Evolutionary conservation across 1,284 basidiomycete species (phyloP).

Genomic region (Apiotrichum gracile): DNA sequence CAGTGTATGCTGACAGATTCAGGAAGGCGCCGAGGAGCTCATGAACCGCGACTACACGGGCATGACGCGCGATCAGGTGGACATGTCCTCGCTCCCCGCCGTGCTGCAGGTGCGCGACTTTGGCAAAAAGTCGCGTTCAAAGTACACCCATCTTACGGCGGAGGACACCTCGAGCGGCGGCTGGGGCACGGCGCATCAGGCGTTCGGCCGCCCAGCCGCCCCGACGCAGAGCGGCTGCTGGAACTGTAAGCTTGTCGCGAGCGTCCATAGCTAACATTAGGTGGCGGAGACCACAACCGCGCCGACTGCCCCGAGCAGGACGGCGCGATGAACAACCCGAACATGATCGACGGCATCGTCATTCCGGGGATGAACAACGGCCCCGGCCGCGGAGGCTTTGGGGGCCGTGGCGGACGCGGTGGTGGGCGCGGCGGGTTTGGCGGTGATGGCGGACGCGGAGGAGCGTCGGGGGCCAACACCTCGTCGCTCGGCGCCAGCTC

Average conservation of each 20-base stretch:
- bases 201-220: conserved; percentile 51
- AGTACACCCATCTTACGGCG: conserved; percentile 91
- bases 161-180: conserved; percentile 85
- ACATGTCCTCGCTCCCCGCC: conserved; percentile 78
- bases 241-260: conserved; percentile 52
- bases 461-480: conserved; percentile 8
- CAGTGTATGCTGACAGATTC: background rate
- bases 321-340: conserved; percentile 24
- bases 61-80: conserved; percentile 76
- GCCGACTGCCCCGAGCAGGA: conserved; percentile 51
- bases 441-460: background rate
- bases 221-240: conserved; percentile 71
- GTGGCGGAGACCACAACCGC: conserved; percentile 78
- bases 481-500: conserved; percentile 14
- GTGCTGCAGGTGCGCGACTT: conserved; percentile 98
- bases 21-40: conserved; percentile 73
- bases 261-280: conserved; percentile 10
- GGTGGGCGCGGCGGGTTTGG: background rate
- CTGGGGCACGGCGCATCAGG: conserved; percentile 60
- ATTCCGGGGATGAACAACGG: conserved; percentile 4
- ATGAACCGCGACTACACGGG: conserved; percentile 83
- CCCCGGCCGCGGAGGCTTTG: conserved; percentile 1
- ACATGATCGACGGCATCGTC: conserved; percentile 24
- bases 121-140: conserved; percentile 52
- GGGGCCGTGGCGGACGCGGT: background rate